Evolutionary conservation across 495 filamentous ascomycete genomes (phyloP).

Genomic region (Friedmanniomyces endolithicus): DNA sequence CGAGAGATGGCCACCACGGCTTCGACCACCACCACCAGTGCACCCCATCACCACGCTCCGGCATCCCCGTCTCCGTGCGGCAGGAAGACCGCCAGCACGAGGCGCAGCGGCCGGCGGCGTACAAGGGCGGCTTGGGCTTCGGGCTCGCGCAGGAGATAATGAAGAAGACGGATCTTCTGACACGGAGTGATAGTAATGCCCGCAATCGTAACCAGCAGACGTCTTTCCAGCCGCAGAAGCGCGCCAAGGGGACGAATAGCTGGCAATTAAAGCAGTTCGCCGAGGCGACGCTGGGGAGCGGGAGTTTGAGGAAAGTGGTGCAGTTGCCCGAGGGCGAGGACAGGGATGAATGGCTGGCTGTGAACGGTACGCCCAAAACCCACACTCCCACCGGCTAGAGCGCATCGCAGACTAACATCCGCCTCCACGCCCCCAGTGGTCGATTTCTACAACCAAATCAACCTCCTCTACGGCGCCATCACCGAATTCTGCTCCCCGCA

Average conservation of each 20-base stretch:
- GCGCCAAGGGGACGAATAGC: conserved; percentile 79
- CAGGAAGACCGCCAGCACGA: conserved; percentile 7
- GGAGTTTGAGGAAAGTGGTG: conserved; percentile 89
- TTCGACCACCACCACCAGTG: neutral
- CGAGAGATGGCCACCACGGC: neutral
- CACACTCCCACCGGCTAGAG: no score
- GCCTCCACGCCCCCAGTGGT: no score
- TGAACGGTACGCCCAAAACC: conserved; percentile 61
- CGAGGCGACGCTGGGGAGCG: conserved; percentile 89
- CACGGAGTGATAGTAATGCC: conserved; percentile 56
- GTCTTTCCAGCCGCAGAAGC: conserved; percentile 76
- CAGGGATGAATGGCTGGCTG: conserved; percentile 92
- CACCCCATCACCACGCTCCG: neutral
- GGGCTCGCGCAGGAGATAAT: conserved; percentile 3
- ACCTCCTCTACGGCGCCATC: conserved; percentile 94
- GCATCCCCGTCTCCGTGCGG: conserved; percentile 8
- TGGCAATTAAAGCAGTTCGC: conserved; percentile 97
- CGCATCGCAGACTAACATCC: neutral
- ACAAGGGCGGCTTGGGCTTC: conserved; percentile 6
- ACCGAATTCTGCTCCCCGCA: conserved; percentile 97
- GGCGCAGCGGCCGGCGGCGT: conserved; percentile 2
- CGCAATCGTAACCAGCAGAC: conserved; percentile 61
- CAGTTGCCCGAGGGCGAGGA: conserved; percentile 95
- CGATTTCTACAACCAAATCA: conserved; percentile 99
- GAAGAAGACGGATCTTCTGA: conserved; percentile 29